Evolutionary conservation across 306 rosid genomes (phyloP), one percentile per base, ranked within the genome.

Genomic region (Begonia peltatifolia): DNA sequence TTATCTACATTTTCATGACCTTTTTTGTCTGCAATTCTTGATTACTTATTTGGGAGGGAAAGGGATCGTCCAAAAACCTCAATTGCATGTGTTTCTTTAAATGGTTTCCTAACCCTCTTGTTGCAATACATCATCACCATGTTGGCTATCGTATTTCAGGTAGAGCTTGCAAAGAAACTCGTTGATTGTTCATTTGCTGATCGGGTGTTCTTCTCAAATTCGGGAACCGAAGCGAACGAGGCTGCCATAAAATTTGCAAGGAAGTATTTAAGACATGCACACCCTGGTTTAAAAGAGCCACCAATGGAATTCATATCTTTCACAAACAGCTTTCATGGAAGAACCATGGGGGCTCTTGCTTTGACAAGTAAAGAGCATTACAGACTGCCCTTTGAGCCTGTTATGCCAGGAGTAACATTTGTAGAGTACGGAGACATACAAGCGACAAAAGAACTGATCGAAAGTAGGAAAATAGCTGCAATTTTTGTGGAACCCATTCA

Each of bases 201-300:
- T 68, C 87, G 94, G 41, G 95, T 83, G 18, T 90, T 90, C 55
- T 90, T 83, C 52, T 23, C 79, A 0, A 90, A 90, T 54, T 90
- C 97, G 16, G 97, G 97, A 76, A 90, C 97, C 6, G 95, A 90
- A 68, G 92, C 97, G 13, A 85, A 80, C 42, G 97, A 90, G 62
- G 97, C 95, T 13, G 97, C 97, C 41, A 83, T 90, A 36, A 90
- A 86, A 58, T 90, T 90, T 79, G 68, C 95, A 0, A 80, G 97
- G 46, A 86, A 90, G 73, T 79, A 78, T 76, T 94, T 85, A 59
- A 78, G 79, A 66, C 70, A 78, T 60, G 51, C 68, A 12, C 13
- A 63, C 62, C 60, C 87, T 13, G 76, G 76, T 9, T 76, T 66
- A 0, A 67, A 68, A 66, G 74, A 66, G 47, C 81, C 87, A 22